These are phyloP conservation scores for Talaromyces albobiverticillius DNA, from an alignment of 2,329 filamentous ascomycete genomes.

Conservation along the genomic window DNA sequence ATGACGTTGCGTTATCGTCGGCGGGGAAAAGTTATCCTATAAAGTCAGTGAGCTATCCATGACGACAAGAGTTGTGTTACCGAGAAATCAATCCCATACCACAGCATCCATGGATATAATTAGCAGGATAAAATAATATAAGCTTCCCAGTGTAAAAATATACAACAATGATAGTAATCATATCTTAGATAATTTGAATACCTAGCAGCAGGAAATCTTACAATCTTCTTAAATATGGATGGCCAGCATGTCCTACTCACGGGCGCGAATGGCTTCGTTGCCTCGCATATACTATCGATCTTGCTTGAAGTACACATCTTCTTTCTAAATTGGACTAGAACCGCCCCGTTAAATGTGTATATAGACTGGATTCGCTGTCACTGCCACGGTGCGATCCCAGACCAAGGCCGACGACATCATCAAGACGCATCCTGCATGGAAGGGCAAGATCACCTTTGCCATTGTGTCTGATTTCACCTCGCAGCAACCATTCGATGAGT, in stretches of 20 bases:
- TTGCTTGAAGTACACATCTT: slow-evolving; percentile 47
- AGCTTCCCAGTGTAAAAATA: too few species aligned
- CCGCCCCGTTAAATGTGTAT: background rate
- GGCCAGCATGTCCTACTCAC: background rate
- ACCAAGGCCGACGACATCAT: slow-evolving; percentile 42
- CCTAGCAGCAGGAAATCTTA: too few species aligned
- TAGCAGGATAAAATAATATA: too few species aligned
- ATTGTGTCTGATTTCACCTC: slow-evolving; percentile 35
- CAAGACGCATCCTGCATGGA: slow-evolving; percentile 45
- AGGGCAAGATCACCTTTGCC: slow-evolving; percentile 42
- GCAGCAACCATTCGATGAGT: slow-evolving; percentile 38
- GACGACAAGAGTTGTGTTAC: too few species aligned
- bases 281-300: slow-evolving; percentile 19
- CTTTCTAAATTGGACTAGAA: background rate
- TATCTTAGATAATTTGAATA: too few species aligned
- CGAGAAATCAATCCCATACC: too few species aligned
- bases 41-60: too few species aligned
- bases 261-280: slow-evolving; percentile 3
- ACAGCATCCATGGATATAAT: too few species aligned
- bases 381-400: background rate
- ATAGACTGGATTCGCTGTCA: background rate
- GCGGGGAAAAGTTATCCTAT: too few species aligned
- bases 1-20: too few species aligned
- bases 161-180: too few species aligned
- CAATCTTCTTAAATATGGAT: too few species aligned